These are phyloP conservation scores for Helichrysum umbraculigerum DNA, from an alignment of 129 eudicot genomes.

Conservation along the genomic window DNA sequence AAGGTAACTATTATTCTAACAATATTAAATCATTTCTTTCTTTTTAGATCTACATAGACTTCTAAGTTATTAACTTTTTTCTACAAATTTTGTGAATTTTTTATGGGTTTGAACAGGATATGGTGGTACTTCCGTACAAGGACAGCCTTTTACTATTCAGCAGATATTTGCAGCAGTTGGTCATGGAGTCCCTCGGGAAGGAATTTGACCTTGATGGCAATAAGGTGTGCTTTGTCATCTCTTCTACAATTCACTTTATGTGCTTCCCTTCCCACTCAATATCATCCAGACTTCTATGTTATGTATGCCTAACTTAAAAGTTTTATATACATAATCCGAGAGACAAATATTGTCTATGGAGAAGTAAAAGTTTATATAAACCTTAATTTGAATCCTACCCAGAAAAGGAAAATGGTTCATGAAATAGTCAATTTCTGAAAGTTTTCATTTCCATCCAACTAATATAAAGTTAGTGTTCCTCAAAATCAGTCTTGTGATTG, in stretches of 20 bases:
- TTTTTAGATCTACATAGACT: neutral
- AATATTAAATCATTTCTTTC: neutral
- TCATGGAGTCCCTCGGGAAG: slow-evolving; percentile 99
- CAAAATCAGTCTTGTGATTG: too few relatives aligned
- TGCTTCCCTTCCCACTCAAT: neutral
- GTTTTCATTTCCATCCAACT: neutral
- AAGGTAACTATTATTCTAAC: slow-evolving; percentile 52
- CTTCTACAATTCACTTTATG: neutral
- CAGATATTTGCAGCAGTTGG: slow-evolving; percentile 94
- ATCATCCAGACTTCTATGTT: neutral
- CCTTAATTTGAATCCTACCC: too few relatives aligned
- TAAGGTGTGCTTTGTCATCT: slow-evolving; percentile 52
- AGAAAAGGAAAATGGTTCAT: neutral
- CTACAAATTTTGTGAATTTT: neutral
- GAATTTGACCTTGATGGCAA: slow-evolving; percentile 99
- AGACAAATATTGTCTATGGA: neutral
- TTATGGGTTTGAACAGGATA: slow-evolving; percentile 63
- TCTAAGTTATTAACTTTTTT: neutral
- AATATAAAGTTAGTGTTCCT: neutral
- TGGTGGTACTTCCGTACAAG: slow-evolving; percentile 99
- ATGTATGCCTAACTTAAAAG: slow-evolving; percentile 37
- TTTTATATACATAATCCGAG: neutral
- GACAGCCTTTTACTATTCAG: slow-evolving; percentile 92
- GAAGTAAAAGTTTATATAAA: neutral
- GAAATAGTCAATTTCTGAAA: neutral